Percentiles rank a stretch among this genome's conserved stretches.
Conservation (phyloP, 2,329 filamentous ascomycete genomes). For the Nemania bipapillata region DNA sequence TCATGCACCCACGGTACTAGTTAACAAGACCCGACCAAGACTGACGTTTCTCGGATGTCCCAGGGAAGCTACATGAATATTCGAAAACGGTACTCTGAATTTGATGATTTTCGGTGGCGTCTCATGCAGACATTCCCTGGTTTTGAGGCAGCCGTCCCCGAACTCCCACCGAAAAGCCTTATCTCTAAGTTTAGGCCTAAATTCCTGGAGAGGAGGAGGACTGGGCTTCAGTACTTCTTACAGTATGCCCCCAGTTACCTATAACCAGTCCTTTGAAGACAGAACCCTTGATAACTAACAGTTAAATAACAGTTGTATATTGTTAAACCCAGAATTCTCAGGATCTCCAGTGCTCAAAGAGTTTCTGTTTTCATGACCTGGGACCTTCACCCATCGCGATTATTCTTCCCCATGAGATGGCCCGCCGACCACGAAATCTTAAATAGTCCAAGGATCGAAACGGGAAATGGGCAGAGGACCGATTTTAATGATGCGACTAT, state of each 20-base stretch:
- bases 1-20: conserved; percentile 38
- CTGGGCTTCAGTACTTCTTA: conserved; percentile 89
- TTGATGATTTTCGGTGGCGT: conserved; percentile 80
- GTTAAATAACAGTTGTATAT: conserved; percentile 73
- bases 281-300: conserved; percentile 12
- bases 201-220: conserved; percentile 85
- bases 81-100: conserved; percentile 87
- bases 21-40: not conserved
- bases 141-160: conserved; percentile 86
- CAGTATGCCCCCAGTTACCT: conserved; percentile 69
- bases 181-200: conserved; percentile 84
- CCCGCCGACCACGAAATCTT: not conserved
- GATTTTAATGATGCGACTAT: conserved; percentile 32
- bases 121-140: conserved; percentile 84
- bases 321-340: conserved; percentile 93
- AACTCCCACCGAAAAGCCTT: conserved; percentile 88
- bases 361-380: conserved; percentile 75
- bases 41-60: conserved; percentile 40
- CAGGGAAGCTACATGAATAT: conserved; percentile 71
- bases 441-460: not conserved
- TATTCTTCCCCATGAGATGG: not conserved
- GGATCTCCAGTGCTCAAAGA: conserved; percentile 91
- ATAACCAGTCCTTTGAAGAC: too few relatives aligned
- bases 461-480: conserved; percentile 8
- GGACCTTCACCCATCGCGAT: not conserved